Evolutionary conservation across 805 yeast species (phyloP).

Genomic region (Candida nitratophila): DNA sequence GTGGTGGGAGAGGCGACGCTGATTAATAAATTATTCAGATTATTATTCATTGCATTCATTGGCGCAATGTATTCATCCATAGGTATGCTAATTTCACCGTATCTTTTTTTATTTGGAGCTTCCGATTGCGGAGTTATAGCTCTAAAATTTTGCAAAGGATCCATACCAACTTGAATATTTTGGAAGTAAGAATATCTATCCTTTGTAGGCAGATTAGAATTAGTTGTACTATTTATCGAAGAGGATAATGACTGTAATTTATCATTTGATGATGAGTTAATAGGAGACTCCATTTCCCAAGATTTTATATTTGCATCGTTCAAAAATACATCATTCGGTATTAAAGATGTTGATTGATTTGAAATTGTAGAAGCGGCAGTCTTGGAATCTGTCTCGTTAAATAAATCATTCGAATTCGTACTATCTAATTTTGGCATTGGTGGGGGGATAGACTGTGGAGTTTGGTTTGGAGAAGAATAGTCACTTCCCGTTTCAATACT

Average conservation of each 20-base stretch:
- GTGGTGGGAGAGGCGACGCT: not conserved
- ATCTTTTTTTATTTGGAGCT: conserved; percentile 10
- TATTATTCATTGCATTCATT: conserved; percentile 26
- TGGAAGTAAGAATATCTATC: conserved; percentile 13
- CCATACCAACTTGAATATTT: conserved; percentile 24
- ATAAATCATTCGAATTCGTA: not conserved
- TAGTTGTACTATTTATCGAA: not conserved
- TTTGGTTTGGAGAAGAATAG: not conserved
- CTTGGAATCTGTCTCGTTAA: too few species aligned
- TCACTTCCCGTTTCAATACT: not conserved
- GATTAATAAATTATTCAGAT: conserved; percentile 22
- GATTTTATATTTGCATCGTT: conserved; percentile 13
- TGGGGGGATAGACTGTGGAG: not conserved
- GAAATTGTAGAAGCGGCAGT: too few species aligned
- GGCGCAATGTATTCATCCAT: conserved; percentile 31
- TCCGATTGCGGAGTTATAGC: conserved; percentile 10
- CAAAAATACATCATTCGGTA: not conserved
- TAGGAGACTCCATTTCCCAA: conserved; percentile 25
- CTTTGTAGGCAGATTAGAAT: not conserved
- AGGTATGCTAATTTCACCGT: conserved; percentile 27
- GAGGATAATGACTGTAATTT: not conserved
- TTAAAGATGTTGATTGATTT: not conserved
- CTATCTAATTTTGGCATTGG: not conserved
- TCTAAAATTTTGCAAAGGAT: conserved; percentile 22
- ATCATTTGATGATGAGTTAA: conserved; percentile 3